A percentile compares a stretch with the other conserved stretches of the same genome.
Conservation (phyloP, 2,329 filamentous ascomycete genomes). For the Thelonectria rubi region DNA sequence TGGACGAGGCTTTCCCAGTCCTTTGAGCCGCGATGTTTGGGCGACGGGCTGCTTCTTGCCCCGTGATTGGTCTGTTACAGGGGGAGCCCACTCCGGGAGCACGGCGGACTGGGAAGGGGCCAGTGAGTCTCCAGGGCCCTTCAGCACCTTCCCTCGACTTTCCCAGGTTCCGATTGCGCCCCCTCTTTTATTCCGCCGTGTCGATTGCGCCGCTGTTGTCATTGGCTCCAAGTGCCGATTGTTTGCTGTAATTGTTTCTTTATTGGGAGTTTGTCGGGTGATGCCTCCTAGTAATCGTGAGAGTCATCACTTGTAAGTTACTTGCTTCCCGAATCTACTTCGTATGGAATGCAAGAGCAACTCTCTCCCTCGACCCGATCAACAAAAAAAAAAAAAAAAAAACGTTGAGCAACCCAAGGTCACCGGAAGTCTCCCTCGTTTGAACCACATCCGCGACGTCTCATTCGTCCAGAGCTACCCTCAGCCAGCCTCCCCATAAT, state of each 20-base stretch:
- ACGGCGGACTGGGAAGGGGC: background rate
- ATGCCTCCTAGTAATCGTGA: too few relatives aligned
- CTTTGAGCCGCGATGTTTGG: conserved; percentile 43
- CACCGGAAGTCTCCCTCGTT: background rate
- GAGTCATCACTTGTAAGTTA: too few relatives aligned
- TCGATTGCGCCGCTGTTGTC: conserved; percentile 7
- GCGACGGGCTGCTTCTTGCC: conserved; percentile 22
- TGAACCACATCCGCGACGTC: background rate
- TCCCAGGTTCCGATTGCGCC: conserved; percentile 4
- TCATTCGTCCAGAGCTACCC: background rate
- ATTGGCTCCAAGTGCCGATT: background rate
- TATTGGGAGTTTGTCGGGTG: background rate
- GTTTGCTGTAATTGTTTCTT: background rate
- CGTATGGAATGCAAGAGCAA: background rate
- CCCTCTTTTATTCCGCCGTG: conserved; percentile 10
- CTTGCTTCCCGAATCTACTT: background rate
- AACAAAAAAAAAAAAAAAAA: background rate
- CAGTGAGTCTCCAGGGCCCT: background rate
- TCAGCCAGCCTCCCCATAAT: background rate
- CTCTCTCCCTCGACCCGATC: background rate
- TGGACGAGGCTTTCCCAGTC: conserved; percentile 42
- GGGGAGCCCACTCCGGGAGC: conserved; percentile 13
- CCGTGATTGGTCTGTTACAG: conserved; percentile 36
- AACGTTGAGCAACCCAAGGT: background rate
- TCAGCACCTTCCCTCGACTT: conserved; percentile 27